phyloP scores from a whole-genome alignment of 164 flowering plant genomes.

The Brasenia schreberi region DNA sequence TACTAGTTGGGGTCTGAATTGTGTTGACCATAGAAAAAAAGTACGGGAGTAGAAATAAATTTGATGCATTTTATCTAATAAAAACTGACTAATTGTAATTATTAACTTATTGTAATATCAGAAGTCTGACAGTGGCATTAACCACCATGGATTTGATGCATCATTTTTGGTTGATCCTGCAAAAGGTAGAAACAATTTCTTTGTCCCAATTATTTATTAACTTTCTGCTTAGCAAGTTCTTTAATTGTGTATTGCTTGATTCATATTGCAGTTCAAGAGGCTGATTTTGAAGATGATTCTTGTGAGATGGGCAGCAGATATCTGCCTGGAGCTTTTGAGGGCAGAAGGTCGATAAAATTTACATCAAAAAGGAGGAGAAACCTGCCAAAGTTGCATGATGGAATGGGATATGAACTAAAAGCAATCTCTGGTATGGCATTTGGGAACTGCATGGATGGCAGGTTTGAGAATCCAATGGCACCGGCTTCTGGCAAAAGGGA shows the following conservation, averaged over 20 bases:
- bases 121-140: slow-evolving; percentile 44
- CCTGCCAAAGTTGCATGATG: slow-evolving; percentile 22
- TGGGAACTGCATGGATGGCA: slow-evolving; percentile 32
- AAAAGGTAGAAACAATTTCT: slow-evolving; percentile 34
- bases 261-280: slow-evolving; percentile 46
- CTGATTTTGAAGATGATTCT: slow-evolving; percentile 62
- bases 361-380: slow-evolving; percentile 46
- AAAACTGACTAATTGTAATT: neutral
- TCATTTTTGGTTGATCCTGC: slow-evolving; percentile 34
- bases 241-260: slow-evolving; percentile 4
- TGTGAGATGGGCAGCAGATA: slow-evolving; percentile 57
- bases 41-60: neutral
- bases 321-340: slow-evolving; percentile 43
- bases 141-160: slow-evolving; percentile 59
- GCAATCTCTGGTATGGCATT: slow-evolving; percentile 34
- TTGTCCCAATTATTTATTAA: neutral
- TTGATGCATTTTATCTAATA: too few species aligned
- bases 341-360: slow-evolving; percentile 39
- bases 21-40: neutral
- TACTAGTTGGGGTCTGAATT: too few species aligned
- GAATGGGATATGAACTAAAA: slow-evolving; percentile 35
- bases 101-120: slow-evolving; percentile 13
- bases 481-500: slow-evolving; percentile 52
- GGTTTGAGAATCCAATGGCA: slow-evolving; percentile 30
- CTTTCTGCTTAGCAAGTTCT: slow-evolving; percentile 2